A percentile compares a stretch with the other conserved stretches of the same genome.
Evolutionary conservation across 495 filamentous ascomycete genomes (phyloP).

Genomic region (Chaetomidium leptoderma): DNA sequence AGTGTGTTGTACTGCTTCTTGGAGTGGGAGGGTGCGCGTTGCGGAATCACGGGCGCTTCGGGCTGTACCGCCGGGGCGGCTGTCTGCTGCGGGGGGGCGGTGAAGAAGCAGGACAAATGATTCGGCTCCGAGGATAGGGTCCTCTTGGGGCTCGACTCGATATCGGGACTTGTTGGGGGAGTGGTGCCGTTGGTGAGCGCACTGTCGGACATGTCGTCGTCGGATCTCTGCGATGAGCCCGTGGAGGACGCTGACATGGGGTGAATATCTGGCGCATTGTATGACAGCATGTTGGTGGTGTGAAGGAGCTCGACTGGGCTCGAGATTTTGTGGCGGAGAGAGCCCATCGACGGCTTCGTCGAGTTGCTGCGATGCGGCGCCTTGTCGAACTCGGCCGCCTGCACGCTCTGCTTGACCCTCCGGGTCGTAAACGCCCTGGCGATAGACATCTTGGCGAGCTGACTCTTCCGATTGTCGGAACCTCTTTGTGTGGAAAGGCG

Average conservation of each 20-base stretch:
- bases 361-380: constrained; percentile 46
- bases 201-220: constrained; percentile 55
- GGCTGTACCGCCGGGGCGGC: constrained; percentile 27
- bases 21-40: constrained; percentile 76
- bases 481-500: background rate
- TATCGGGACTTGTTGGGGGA: constrained; percentile 68
- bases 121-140: constrained; percentile 62
- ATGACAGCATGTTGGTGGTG: constrained; percentile 93
- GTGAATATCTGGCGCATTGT: constrained; percentile 80
- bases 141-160: constrained; percentile 57
- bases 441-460: constrained; percentile 45
- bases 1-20: constrained; percentile 58
- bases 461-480: background rate
- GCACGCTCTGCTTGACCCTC: constrained; percentile 44
- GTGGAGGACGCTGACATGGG: constrained; percentile 53
- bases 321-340: constrained; percentile 70
- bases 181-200: constrained; percentile 55
- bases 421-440: constrained; percentile 64
- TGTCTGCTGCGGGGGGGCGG: constrained; percentile 45
- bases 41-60: constrained; percentile 63
- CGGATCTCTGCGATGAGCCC: constrained; percentile 52
- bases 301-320: constrained; percentile 80
- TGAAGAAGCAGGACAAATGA: constrained; percentile 79
- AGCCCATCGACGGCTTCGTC: constrained; percentile 34
- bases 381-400: constrained; percentile 27